Conservation (phyloP, 257 asterid species). For the Rubia yunnanensis region DNA sequence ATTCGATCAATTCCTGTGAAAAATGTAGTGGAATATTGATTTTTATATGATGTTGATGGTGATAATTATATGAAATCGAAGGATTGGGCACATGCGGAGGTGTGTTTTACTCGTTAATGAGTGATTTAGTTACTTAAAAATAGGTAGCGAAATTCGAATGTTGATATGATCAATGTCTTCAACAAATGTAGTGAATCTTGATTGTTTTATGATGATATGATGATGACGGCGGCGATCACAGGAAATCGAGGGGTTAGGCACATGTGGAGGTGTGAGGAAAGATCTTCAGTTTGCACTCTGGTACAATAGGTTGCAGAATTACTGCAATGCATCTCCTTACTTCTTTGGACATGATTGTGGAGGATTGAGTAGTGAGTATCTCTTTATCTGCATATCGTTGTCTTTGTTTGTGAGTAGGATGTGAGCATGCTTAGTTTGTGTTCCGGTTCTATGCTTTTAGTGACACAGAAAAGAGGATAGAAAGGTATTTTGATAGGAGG, state of each 20-base stretch:
- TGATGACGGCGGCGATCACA: too few relatives aligned
- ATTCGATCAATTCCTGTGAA: background rate
- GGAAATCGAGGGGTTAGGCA: slow-evolving; percentile 46
- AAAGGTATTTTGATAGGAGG: slow-evolving; percentile 43
- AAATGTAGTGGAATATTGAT: background rate
- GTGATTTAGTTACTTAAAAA: too few relatives aligned
- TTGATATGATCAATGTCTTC: too few relatives aligned
- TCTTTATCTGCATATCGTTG: background rate
- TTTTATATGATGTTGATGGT: too few relatives aligned
- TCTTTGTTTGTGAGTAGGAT: background rate
- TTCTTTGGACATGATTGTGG: slow-evolving; percentile 32
- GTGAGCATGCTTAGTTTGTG: background rate
- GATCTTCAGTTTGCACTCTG: slow-evolving; percentile 22
- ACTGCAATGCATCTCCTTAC: slow-evolving; percentile 44
- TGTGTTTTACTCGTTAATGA: too few relatives aligned
- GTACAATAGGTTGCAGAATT: slow-evolving; percentile 30
- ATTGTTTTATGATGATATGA: too few relatives aligned
- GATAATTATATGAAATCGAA: slow-evolving; percentile 35
- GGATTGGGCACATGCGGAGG: too few relatives aligned
- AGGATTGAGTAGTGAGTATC: slow-evolving; percentile 29
- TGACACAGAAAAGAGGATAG: slow-evolving; percentile 38
- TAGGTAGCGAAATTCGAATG: too few relatives aligned
- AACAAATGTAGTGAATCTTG: too few relatives aligned
- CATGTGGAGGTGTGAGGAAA: slow-evolving; percentile 25
- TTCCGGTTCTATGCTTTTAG: slow-evolving; percentile 23